Evolutionary conservation across 495 filamentous ascomycete species (phyloP).

Genomic region (Aspergillus campestris): DNA sequence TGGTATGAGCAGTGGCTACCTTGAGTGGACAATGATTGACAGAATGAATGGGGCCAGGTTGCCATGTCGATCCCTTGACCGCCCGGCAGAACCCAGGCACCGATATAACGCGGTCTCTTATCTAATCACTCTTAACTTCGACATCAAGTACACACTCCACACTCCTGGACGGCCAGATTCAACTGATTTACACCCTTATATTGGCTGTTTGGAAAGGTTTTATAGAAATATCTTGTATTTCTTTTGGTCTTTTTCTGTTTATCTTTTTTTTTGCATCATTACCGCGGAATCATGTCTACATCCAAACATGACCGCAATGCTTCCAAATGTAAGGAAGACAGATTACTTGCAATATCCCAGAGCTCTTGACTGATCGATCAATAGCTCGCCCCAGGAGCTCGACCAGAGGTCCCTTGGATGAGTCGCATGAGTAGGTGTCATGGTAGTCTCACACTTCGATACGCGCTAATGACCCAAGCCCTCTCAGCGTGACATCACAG

Average conservation of each 20-base stretch:
- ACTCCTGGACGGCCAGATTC: background rate
- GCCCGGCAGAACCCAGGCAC: slow-evolving; percentile 16
- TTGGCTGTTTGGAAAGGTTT: background rate
- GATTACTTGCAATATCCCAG: background rate
- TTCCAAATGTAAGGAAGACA: slow-evolving; percentile 29
- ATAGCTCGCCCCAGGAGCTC: slow-evolving; percentile 42
- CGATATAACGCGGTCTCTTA: slow-evolving; percentile 1
- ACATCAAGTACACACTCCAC: background rate
- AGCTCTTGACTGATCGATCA: slow-evolving; percentile 11
- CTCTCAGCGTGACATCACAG: slow-evolving; percentile 13
- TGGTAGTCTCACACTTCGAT: background rate
- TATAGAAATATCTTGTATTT: background rate
- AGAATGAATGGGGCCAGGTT: slow-evolving; percentile 17
- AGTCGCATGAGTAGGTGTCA: slow-evolving; percentile 36
- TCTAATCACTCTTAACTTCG: background rate
- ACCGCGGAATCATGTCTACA: slow-evolving; percentile 15
- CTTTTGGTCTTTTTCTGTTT: too few relatives aligned
- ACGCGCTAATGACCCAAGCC: slow-evolving; percentile 19
- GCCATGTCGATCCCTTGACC: slow-evolving; percentile 18
- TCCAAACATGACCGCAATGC: slow-evolving; percentile 27
- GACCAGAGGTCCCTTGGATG: slow-evolving; percentile 45
- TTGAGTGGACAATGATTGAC: slow-evolving; percentile 10
- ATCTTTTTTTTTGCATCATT: too few relatives aligned
- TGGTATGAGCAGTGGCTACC: slow-evolving; percentile 2
- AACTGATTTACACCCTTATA: background rate